A percentile compares a stretch with the other conserved stretches of the same genome.
Conservation (phyloP, 495 filamentous ascomycete species). For the Penicillium paxilli region DNA sequence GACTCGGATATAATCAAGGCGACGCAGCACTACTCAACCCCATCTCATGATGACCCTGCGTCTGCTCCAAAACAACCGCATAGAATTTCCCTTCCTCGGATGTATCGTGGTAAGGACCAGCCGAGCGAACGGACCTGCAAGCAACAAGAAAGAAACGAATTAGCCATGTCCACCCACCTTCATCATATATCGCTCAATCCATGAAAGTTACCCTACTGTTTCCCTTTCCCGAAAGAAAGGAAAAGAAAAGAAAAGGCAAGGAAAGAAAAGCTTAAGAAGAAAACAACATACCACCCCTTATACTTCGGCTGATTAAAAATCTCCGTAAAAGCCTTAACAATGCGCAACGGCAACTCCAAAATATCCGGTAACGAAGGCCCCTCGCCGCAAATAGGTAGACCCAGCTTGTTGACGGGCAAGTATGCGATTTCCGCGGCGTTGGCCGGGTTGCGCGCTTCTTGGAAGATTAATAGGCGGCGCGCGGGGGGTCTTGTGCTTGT, state of each 20-base stretch:
- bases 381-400: constrained; percentile 39
- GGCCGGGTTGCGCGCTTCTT: constrained; percentile 34
- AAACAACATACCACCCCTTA: constrained; percentile 43
- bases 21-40: neutral
- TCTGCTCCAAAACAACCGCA: constrained; percentile 43
- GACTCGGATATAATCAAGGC: neutral
- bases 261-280: constrained; percentile 9
- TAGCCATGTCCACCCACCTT: neutral
- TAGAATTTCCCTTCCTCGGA: constrained; percentile 45
- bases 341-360: constrained; percentile 39
- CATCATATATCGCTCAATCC: no score
- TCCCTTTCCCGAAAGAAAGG: constrained; percentile 6
- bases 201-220: no score
- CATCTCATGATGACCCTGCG: constrained; percentile 9
- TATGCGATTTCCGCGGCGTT: constrained; percentile 34
- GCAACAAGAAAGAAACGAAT: neutral
- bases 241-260: constrained; percentile 2
- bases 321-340: constrained; percentile 42
- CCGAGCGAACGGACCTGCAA: constrained; percentile 36
- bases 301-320: constrained; percentile 48
- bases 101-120: constrained; percentile 43
- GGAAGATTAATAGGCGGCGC: constrained; percentile 40
- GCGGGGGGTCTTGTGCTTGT: constrained; percentile 9
- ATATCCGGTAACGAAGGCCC: constrained; percentile 41
- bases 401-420: constrained; percentile 44